phyloP scores from a whole-genome alignment of 345 rosid genomes.

The Dimocarpus longan region DNA sequence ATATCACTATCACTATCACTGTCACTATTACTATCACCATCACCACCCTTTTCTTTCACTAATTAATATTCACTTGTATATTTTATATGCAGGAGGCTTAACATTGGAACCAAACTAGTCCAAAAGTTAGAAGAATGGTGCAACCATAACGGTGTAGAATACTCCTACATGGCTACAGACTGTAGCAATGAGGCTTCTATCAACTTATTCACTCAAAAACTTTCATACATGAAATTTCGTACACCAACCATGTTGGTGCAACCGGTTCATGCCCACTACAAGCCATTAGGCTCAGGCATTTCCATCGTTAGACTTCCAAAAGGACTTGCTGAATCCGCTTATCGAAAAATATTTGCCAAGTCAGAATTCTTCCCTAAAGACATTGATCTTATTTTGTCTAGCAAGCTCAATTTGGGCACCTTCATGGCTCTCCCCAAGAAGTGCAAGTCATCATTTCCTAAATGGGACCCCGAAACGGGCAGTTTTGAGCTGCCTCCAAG shows the following conservation, averaged over 20 bases:
- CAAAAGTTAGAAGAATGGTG: slow-evolving; percentile 67
- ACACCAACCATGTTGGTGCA: slow-evolving; percentile 63
- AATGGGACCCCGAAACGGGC: slow-evolving; percentile 40
- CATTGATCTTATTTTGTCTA: slow-evolving; percentile 46
- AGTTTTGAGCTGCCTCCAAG: slow-evolving; percentile 33
- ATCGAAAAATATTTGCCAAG: slow-evolving; percentile 38
- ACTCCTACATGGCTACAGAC: slow-evolving; percentile 75
- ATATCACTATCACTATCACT: not conserved
- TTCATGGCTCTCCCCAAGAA: slow-evolving; percentile 60
- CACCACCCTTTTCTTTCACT: not conserved
- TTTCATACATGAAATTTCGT: slow-evolving; percentile 54
- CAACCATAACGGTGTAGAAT: slow-evolving; percentile 60
- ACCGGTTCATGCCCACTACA: slow-evolving; percentile 73
- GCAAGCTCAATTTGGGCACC: slow-evolving; percentile 59
- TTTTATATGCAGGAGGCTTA: slow-evolving; percentile 58
- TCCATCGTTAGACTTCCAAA: slow-evolving; percentile 40
- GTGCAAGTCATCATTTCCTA: slow-evolving; percentile 2
- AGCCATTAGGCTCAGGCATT: slow-evolving; percentile 34
- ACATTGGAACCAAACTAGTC: slow-evolving; percentile 60
- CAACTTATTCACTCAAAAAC: slow-evolving; percentile 61
- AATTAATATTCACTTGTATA: not conserved
- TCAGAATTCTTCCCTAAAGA: slow-evolving; percentile 71
- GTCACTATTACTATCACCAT: too few relatives aligned
- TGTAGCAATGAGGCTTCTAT: slow-evolving; percentile 65
- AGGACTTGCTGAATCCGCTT: slow-evolving; percentile 40